Conservation (phyloP, 2,329 filamentous ascomycete species). For the Orbilia quercus region DNA sequence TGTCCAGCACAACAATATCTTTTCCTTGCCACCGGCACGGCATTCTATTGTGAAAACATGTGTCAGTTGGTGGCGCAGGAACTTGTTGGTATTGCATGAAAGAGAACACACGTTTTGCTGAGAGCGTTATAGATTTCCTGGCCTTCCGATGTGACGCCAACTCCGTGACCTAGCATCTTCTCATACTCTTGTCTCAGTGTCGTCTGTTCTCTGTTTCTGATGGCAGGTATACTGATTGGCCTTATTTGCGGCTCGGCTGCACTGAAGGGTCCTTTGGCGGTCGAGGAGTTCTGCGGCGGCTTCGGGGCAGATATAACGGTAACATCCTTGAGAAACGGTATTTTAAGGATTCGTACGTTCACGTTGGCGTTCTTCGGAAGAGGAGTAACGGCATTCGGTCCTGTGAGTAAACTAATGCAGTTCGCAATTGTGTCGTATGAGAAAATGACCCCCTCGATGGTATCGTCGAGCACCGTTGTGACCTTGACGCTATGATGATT, state of each 20-base stretch:
- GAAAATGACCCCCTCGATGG: conserved; percentile 59
- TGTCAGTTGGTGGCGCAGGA: conserved; percentile 9
- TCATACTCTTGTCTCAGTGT: conserved; percentile 54
- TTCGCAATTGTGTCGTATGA: conserved; percentile 60
- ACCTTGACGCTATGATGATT: conserved; percentile 58
- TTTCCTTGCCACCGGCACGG: conserved; percentile 60
- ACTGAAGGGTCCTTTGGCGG: conserved; percentile 56
- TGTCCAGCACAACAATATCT: conserved; percentile 59
- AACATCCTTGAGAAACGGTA: conserved; percentile 60
- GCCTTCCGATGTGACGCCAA: conserved; percentile 59
- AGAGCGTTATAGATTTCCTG: conserved; percentile 60
- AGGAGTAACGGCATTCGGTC: conserved; percentile 34
- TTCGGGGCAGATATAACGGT: conserved; percentile 53
- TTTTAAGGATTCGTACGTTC: conserved; percentile 60
- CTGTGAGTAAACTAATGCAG: conserved; percentile 58
- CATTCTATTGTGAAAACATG: conserved; percentile 54
- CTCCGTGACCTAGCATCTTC: conserved; percentile 57
- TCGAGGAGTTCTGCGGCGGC: conserved; percentile 38
- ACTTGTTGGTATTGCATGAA: background rate
- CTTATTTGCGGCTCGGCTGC: conserved; percentile 59
- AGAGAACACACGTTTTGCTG: conserved; percentile 57
- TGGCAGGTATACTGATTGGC: conserved; percentile 53
- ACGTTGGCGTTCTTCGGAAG: conserved; percentile 37
- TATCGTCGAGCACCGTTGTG: conserved; percentile 60
- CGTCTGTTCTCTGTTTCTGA: conserved; percentile 49